Base-by-base conservation (phyloP, 352 stramenopile genomes). In the Halophytophthora polymorphica region DNA sequence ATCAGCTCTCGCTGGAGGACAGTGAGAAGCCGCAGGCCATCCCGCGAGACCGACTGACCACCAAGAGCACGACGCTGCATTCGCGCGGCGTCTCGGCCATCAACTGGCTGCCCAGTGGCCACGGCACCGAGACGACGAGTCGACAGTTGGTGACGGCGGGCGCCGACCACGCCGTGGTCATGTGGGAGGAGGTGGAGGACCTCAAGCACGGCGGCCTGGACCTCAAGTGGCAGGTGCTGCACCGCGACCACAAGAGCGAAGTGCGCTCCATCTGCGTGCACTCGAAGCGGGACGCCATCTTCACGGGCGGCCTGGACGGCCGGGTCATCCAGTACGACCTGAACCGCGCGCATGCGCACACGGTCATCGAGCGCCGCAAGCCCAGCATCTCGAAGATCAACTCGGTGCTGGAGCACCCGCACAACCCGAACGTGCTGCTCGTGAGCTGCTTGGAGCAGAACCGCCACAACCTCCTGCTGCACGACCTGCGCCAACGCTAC, bases 371-470 rank as follows among this genome's bases (percentile, higher is more conserved):
- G 54, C 77, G 78, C 17, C 74, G 83, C n/a, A 83, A 86, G 29
- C 81, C 80, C 14, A 73, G 56, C 5, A 92, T 94, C 19, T 84
- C 71, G 19, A 90, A 92, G 66, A 91, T 95, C 61, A 95, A 95
- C 55, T 58, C 74, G 1, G 69, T 95, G 36, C 53, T 91, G 6
- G 82, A 92, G 57, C 80, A 95, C 50, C 84, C 84, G 31, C 76
- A 90, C 58, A 91, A 95, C 58, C 84, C 80, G 23, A 74, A 91
- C 50, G 35, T 95, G 45, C 61, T 95, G 18, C 47, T 95, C 37
- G 66, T 91, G 12, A 93, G 82, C 59, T 79, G 71, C 33, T 63
- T 95, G 8, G 75, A 91, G 52, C 64, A 73, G 47, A 66, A 25
- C 25, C 69, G 75, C 36, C 80, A 95, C 45, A 89, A 73, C 29